Base-by-base conservation (phyloP, 139 green algal species). In the Ettlia oleoabundans region DNA sequence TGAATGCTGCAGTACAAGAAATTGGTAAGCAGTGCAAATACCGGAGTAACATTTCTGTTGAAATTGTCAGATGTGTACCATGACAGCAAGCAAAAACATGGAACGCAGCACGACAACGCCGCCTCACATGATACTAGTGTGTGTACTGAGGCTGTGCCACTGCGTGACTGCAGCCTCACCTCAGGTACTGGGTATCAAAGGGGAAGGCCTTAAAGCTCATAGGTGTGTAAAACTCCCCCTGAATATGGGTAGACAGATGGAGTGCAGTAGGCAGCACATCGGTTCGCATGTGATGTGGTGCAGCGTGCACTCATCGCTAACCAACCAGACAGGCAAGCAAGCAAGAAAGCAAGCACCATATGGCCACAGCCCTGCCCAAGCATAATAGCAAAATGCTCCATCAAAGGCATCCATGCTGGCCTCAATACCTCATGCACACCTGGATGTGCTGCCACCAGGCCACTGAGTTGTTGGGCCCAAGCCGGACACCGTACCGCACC, bases 121-220 rank as follows among this genome's bases (percentile, higher is more conserved):
- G n/a, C n/a, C n/a, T n/a, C n/a, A n/a, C n/a, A n/a, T n/a, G n/a
- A n/a, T n/a, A n/a, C n/a, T n/a, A n/a, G n/a, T n/a, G n/a, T n/a
- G n/a, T n/a, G n/a, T n/a, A n/a, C n/a, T n/a, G n/a, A n/a, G n/a
- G n/a, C n/a, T n/a, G n/a, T n/a, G n/a, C n/a, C n/a, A n/a, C n/a
- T n/a, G n/a, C n/a, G n/a, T n/a, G n/a, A n/a, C n/a, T n/a, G n/a
- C n/a, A n/a, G n/a, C n/a, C n/a, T n/a, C n/a, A n/a, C n/a, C n/a
- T n/a, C n/a, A 80, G 73, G 73, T 69, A 80, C 73, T 80, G 73
- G 52, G 47, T 80, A 52, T 84, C 78, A n/a, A 84, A 84, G 3
- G 78, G 78, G 38, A 84, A 84, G 3, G 35, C 26, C 3, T 26
- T 9, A 32, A 84, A 84, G 40, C 55, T 30, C 24, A 84, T 53